Conservation (phyloP, 768 basidiomycete genomes). For the Pholiota microspora region DNA sequence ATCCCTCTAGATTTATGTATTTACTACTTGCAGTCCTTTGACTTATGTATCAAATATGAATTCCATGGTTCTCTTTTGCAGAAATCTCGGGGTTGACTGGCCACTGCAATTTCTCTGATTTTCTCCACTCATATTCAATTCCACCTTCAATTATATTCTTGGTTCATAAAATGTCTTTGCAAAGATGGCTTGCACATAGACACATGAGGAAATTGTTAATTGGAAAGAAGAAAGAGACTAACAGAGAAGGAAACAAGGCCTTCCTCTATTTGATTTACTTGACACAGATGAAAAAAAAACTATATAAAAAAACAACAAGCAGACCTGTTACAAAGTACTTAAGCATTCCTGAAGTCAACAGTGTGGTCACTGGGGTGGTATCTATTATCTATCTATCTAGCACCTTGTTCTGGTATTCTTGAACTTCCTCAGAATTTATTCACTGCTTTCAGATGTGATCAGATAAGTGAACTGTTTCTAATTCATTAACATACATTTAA, state of each 20-base stretch:
- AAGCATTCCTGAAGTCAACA: neutral
- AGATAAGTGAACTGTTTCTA: neutral
- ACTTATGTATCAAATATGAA: neutral
- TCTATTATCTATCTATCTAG: neutral
- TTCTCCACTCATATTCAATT: no score
- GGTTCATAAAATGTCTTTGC: no score
- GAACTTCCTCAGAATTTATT: neutral
- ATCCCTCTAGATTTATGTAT: conserved; percentile 1
- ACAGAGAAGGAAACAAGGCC: neutral
- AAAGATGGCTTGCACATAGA: neutral
- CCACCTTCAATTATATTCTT: no score
- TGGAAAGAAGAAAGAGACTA: neutral
- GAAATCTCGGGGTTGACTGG: no score
- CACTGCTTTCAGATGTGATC: neutral
- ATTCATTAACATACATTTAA: neutral
- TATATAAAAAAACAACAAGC: neutral
- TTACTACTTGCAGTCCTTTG: conserved; percentile 1
- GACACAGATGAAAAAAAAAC: neutral
- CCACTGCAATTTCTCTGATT: no score
- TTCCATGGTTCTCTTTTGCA: neutral
- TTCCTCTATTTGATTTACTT: neutral
- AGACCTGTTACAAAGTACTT: neutral
- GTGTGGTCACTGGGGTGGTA: neutral
- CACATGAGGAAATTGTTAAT: neutral
- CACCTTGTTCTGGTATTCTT: neutral